Percentiles rank a stretch among this genome's conserved stretches.
Evolutionary conservation across 2,329 filamentous ascomycete species (phyloP).

Genomic region (Phialophora macrospora): DNA sequence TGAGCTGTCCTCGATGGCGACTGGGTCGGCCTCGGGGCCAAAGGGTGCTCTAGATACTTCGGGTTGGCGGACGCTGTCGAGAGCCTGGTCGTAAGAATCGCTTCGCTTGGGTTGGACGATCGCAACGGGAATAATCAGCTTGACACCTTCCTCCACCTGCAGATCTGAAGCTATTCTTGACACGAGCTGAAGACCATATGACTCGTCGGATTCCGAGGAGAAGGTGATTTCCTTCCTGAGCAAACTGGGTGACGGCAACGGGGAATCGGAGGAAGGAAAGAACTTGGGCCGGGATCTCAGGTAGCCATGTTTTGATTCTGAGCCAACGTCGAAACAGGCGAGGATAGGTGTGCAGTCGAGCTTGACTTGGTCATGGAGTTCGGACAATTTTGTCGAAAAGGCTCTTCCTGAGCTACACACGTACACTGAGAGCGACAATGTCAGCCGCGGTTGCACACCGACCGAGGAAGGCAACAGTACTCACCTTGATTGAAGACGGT

Average conservation of each 20-base stretch:
- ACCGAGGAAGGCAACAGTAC: not conserved
- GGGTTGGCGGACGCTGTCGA: slow-evolving; percentile 15
- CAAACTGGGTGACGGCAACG: slow-evolving; percentile 41
- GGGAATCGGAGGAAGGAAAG: slow-evolving; percentile 43
- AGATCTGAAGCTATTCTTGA: slow-evolving; percentile 57
- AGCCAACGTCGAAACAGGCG: slow-evolving; percentile 60
- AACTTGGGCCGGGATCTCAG: slow-evolving; percentile 41
- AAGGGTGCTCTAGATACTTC: slow-evolving; percentile 32
- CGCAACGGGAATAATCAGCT: slow-evolving; percentile 57
- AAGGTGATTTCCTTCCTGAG: slow-evolving; percentile 49
- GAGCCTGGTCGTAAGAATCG: slow-evolving; percentile 35
- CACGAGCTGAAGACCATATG: slow-evolving; percentile 56
- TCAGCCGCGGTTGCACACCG: slow-evolving; percentile 6
- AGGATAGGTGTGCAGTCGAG: slow-evolving; percentile 59
- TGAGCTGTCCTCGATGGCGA: slow-evolving; percentile 40
- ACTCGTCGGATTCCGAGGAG: slow-evolving; percentile 51
- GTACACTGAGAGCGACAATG: slow-evolving; percentile 51
- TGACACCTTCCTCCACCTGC: slow-evolving; percentile 55
- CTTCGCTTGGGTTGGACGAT: slow-evolving; percentile 46
- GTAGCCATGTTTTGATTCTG: slow-evolving; percentile 46
- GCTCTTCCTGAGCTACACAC: slow-evolving; percentile 59
- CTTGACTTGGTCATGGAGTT: slow-evolving; percentile 50
- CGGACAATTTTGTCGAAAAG: slow-evolving; percentile 58
- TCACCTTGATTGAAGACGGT: slow-evolving; percentile 60
- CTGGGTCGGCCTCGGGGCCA: slow-evolving; percentile 32